A percentile compares a stretch with the other conserved stretches of the same genome.
Conservation (phyloP, 2,329 filamentous ascomycete genomes). For the Rhinocladiella similis region DNA sequence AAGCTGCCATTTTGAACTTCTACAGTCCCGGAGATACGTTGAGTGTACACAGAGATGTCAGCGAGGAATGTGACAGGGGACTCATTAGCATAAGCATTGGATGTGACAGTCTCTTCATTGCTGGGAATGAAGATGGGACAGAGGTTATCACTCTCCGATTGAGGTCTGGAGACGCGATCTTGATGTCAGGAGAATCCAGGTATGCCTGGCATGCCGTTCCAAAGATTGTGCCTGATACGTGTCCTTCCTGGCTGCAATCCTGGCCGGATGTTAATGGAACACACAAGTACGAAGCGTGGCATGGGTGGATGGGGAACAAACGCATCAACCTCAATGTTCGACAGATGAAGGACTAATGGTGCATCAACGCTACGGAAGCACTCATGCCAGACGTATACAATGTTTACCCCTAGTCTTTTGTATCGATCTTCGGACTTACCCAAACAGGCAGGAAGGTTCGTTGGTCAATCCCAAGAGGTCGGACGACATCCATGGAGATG, state of each 20-base stretch:
- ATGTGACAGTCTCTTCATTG: slow-evolving; percentile 86
- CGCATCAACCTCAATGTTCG: slow-evolving; percentile 89
- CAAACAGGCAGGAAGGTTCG: neutral
- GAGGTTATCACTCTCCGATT: slow-evolving; percentile 60
- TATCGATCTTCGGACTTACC: neutral
- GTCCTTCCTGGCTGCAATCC: slow-evolving; percentile 68
- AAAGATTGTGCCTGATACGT: slow-evolving; percentile 77
- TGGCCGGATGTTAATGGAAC: slow-evolving; percentile 65
- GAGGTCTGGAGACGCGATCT: slow-evolving; percentile 82
- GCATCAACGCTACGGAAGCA: too few species aligned
- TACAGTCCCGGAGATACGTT: slow-evolving; percentile 90
- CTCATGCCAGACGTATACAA: neutral
- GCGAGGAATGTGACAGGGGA: slow-evolving; percentile 75
- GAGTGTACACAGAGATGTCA: slow-evolving; percentile 91
- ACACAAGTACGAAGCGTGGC: slow-evolving; percentile 65
- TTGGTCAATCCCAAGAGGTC: neutral
- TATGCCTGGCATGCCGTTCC: slow-evolving; percentile 97
- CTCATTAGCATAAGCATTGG: slow-evolving; percentile 85
- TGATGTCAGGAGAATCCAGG: slow-evolving; percentile 79
- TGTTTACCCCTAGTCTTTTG: neutral
- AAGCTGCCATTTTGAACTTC: slow-evolving; percentile 92
- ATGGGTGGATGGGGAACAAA: slow-evolving; percentile 84
- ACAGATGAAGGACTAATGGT: slow-evolving; percentile 62
- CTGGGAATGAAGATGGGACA: slow-evolving; percentile 61
- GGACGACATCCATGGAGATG: neutral